Evolutionary conservation across 2,329 filamentous ascomycete species (phyloP).

Genomic region (Colletotrichum liriopes): DNA sequence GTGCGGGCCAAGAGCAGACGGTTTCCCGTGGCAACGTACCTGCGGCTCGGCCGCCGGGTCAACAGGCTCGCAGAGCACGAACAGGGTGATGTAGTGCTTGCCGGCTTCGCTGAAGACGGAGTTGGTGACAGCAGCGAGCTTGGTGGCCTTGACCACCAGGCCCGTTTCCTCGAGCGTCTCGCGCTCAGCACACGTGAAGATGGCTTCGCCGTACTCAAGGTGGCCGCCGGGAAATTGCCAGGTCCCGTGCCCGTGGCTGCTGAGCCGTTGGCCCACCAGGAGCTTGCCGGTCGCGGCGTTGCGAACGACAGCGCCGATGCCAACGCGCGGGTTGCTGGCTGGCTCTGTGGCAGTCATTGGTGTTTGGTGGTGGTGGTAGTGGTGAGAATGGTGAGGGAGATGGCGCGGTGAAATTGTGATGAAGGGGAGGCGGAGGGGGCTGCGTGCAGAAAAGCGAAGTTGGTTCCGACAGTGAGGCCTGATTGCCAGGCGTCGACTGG

Average conservation of each 20-base stretch:
- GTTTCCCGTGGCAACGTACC: not conserved
- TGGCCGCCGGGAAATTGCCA: slow-evolving; percentile 43
- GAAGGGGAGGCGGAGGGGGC: not conserved
- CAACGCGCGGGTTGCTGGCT: slow-evolving; percentile 60
- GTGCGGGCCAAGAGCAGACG: not conserved
- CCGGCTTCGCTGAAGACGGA: slow-evolving; percentile 32
- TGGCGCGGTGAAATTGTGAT: not conserved
- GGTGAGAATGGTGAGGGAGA: not conserved
- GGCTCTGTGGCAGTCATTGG: not conserved
- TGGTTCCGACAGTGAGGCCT: too few species aligned
- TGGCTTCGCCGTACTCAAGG: slow-evolving; percentile 41
- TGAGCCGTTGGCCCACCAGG: slow-evolving; percentile 63
- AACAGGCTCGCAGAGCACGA: slow-evolving; percentile 27
- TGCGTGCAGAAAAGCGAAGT: not conserved
- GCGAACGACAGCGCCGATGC: slow-evolving; percentile 63
- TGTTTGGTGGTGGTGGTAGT: not conserved
- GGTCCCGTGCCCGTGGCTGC: slow-evolving; percentile 56
- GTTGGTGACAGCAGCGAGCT: slow-evolving; percentile 42
- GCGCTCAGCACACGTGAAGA: slow-evolving; percentile 40
- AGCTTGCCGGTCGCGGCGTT: slow-evolving; percentile 57
- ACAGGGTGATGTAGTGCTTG: slow-evolving; percentile 44
- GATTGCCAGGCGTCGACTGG: too few species aligned
- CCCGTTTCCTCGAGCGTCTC: slow-evolving; percentile 44
- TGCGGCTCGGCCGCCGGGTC: slow-evolving; percentile 18
- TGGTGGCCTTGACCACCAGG: slow-evolving; percentile 20